These are phyloP conservation scores for Colletotrichum zoysiae DNA, from an alignment of 2,329 filamentous ascomycete genomes.

Conservation along the genomic window DNA sequence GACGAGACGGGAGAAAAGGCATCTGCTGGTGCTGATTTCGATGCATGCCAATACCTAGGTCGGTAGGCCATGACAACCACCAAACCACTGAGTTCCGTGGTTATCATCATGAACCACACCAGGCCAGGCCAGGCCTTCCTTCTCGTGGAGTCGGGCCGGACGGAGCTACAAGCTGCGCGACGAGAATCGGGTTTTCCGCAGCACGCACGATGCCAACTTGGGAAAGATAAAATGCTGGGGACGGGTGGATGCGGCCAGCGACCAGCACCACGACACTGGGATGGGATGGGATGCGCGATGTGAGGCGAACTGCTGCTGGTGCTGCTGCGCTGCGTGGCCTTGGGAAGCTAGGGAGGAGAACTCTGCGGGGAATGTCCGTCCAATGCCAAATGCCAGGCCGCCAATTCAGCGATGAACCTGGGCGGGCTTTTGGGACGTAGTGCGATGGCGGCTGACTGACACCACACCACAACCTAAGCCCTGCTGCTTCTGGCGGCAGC, in stretches of 20 bases:
- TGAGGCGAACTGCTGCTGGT: constrained; percentile 27
- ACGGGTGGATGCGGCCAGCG: constrained; percentile 6
- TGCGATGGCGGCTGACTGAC: constrained; percentile 3
- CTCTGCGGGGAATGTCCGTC: constrained; percentile 10
- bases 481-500: constrained; percentile 4
- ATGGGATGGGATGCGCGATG: not conserved
- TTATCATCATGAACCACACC: not conserved
- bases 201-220: not conserved
- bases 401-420: constrained; percentile 7
- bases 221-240: not conserved
- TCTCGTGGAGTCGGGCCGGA: constrained; percentile 13
- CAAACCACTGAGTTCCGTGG: not conserved
- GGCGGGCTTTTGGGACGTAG: not conserved
- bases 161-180: constrained; percentile 35
- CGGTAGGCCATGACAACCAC: not conserved
- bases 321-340: constrained; percentile 17
- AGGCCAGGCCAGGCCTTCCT: not conserved
- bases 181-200: constrained; percentile 30
- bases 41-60: constrained; percentile 11
- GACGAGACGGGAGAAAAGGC: not conserved
- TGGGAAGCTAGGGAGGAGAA: not conserved
- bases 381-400: not conserved
- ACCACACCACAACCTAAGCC: not conserved
- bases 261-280: not conserved
- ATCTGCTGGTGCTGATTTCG: not conserved